Evolutionary conservation across 331 rosid species (phyloP), one percentile per base, ranked within the genome.

Genomic region (Acacia concinna): DNA sequence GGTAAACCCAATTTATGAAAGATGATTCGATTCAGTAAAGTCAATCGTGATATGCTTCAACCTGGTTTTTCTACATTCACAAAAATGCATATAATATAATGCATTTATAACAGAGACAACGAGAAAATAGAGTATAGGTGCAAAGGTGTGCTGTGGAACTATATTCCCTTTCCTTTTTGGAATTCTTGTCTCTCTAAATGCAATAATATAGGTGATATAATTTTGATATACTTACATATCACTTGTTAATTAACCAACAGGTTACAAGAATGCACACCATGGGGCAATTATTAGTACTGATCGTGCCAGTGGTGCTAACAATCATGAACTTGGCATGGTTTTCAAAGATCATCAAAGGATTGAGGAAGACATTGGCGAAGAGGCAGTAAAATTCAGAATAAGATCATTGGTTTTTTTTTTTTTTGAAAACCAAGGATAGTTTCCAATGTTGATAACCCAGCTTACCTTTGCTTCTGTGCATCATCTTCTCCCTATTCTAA

Each of bases 261-360:
- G 91, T 95, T 18, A 86, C 79, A 76, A 87, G 86, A 80, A 85
- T 96, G 89, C 92, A 90, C 28, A 21, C 77, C 6, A 75, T 83
- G 28, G 99, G 99, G 79, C 78, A 63, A 63, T 34, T 87, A 32
- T 59, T 96, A 73, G 96, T 92, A 43, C 40, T 88, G 14, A 81
- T 83, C 75, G 99, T 96, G 79, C 99, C 99, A 1, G 25, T 79
- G 46, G 86, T 67, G 76, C 83, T 96, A 52, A 76, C 89, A 30
- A 75, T 88, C 67, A 96, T 96, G 99, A 96, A 96, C 85, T 84
- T 93, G 90, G 86, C 85, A 83, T 96, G 99, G 99, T 96, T 96
- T 76, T 79, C 87, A 27, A 96, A 90, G 90, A 93, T 96, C 74
- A 74, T 85, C 77, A 96, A 73, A 78, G 99, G 99, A 64, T 60